Conservation (phyloP, 345 rosid genomes). For the Barbarea vulgaris region DNA sequence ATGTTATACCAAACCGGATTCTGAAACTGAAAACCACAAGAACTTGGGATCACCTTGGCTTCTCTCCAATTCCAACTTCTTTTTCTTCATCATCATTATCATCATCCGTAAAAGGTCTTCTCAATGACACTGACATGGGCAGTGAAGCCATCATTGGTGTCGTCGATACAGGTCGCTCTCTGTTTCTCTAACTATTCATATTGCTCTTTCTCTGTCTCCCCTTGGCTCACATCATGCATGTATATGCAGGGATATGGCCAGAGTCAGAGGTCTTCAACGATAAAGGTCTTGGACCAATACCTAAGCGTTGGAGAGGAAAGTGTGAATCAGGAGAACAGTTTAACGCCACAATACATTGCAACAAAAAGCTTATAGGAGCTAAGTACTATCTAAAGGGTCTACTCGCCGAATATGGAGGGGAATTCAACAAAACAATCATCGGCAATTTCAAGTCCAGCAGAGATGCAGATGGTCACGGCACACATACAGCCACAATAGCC, state of each 20-base stretch:
- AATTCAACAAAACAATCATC: conserved; percentile 36
- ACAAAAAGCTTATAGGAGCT: conserved; percentile 63
- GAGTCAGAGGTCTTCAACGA: conserved; percentile 48
- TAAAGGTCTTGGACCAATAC: conserved; percentile 51
- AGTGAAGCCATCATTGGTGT: conserved; percentile 42
- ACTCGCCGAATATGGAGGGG: conserved; percentile 34
- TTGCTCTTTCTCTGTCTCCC: not conserved
- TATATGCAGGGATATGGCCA: conserved; percentile 36
- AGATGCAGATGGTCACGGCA: conserved; percentile 58
- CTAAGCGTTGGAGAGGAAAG: conserved; percentile 54
- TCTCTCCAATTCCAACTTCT: conserved; percentile 38
- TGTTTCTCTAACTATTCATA: not conserved
- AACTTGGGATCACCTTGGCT: conserved; percentile 51
- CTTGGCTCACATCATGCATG: not conserved
- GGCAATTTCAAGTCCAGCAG: conserved; percentile 47
- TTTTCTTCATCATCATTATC: not conserved
- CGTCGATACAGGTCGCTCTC: conserved; percentile 35
- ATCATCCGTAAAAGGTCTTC: conserved; percentile 28
- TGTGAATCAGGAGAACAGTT: conserved; percentile 47
- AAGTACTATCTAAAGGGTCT: conserved; percentile 48
- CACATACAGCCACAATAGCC: conserved; percentile 53
- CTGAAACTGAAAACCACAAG: conserved; percentile 50
- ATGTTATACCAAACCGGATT: conserved; percentile 43
- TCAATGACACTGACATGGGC: conserved; percentile 37
- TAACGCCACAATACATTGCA: conserved; percentile 42